Evolutionary conservation across 2,329 filamentous ascomycete species (phyloP).

Genomic region (Aspergillus fijiensis): DNA sequence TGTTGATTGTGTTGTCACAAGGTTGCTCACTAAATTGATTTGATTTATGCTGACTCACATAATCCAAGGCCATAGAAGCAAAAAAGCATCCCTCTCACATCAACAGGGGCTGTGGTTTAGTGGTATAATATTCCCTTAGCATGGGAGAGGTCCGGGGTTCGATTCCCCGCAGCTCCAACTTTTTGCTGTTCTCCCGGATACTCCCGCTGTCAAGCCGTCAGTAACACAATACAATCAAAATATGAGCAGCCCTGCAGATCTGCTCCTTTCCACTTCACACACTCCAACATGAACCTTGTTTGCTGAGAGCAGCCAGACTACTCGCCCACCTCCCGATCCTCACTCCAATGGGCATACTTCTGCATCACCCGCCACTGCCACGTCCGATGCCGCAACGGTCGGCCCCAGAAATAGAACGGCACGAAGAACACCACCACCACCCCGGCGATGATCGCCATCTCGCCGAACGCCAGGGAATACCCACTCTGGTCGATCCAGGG

Average conservation of each 20-base stretch:
- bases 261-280: no score
- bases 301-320: background rate
- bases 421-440: slow-evolving; percentile 2
- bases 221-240: no score
- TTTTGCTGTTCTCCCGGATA: background rate
- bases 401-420: slow-evolving; percentile 9
- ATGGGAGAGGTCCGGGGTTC: slow-evolving; percentile 21
- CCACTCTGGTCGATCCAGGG: slow-evolving; percentile 11
- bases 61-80: no score
- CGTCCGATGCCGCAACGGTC: background rate
- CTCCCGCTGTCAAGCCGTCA: no score
- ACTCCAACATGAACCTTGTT: no score
- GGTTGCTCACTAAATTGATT: no score
- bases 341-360: slow-evolving; percentile 3
- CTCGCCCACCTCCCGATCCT: slow-evolving; percentile 10
- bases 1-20: no score
- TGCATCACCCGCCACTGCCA: slow-evolving; percentile 8
- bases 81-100: no score
- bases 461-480: slow-evolving; percentile 7
- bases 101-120: slow-evolving; percentile 14
- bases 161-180: slow-evolving; percentile 16
- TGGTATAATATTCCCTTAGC: slow-evolving; percentile 20
- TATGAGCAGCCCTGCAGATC: no score
- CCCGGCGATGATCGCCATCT: slow-evolving; percentile 11
- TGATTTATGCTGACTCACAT: no score